phyloP scores from a whole-genome alignment of 352 stramenopile species.

The Globisporangium recalcitrans region DNA sequence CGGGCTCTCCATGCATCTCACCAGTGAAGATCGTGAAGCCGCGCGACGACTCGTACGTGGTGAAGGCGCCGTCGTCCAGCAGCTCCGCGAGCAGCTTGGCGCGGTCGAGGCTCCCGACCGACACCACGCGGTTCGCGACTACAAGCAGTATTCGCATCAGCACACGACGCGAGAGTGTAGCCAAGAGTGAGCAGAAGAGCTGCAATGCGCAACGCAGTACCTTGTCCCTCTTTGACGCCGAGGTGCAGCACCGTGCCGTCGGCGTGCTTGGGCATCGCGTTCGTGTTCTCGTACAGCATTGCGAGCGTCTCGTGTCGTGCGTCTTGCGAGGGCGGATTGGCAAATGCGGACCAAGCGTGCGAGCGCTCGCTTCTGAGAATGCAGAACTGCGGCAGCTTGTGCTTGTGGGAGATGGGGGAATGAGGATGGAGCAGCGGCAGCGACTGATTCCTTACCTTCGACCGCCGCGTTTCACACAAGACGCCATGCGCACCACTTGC shows the following conservation, averaged over 20 bases:
- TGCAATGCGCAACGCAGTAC: constrained; percentile 11
- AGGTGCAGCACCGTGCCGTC: constrained; percentile 44
- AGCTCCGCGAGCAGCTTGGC: constrained; percentile 27
- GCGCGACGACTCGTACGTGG: constrained; percentile 30
- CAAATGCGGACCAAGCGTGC: background rate
- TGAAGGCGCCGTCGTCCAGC: constrained; percentile 26
- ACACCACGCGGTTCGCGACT: constrained; percentile 48
- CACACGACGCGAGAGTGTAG: too few species aligned
- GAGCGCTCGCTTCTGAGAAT: too few species aligned
- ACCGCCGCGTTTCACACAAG: too few species aligned
- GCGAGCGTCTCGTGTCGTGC: background rate
- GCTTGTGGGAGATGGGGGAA: too few species aligned
- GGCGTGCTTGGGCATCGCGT: constrained; percentile 33
- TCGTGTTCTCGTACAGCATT: constrained; percentile 45
- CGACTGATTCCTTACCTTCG: too few species aligned
- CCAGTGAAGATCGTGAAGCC: constrained; percentile 66
- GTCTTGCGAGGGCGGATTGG: background rate
- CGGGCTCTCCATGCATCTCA: constrained; percentile 28
- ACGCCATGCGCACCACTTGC: too few species aligned
- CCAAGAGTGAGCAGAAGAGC: too few species aligned
- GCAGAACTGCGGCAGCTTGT: too few species aligned
- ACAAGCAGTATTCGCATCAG: too few species aligned
- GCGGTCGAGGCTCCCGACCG: constrained; percentile 36
- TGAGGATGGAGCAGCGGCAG: too few species aligned
- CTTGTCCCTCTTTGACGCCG: constrained; percentile 32